Base-by-base conservation (phyloP, 176 grass and related monocot species). In the Olyra latifolia region DNA sequence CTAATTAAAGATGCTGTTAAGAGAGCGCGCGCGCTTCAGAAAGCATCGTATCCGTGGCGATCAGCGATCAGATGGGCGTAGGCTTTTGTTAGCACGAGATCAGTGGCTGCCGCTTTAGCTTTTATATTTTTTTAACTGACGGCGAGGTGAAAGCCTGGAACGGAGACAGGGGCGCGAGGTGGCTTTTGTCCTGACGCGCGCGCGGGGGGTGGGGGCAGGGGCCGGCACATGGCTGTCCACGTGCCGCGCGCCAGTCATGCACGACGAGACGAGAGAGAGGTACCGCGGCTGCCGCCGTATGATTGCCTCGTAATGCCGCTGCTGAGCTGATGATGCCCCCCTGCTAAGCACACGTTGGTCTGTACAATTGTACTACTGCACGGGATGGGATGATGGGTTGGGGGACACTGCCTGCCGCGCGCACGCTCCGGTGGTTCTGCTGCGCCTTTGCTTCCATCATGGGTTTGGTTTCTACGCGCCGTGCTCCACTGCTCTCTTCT, bases 381-480 rank as follows among this genome's bases (percentile, higher is more conserved):
- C 13, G 19, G 13, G 72, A 40, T 12, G 35, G 14, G 39, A 22
- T 2, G 32, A n/a, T n/a, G 32, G 32, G 32, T 35, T 4, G 46
- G 0, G 23, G 0, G 52, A 25, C 55, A 7, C 14, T 11, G 40
- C 23, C 74, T 45, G 74, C 56, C 23, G 74, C 23, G 14, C 6
- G 54, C 71, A 39, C 48, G 48, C 27, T 48, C 1, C 67, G 32
- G 32, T 35, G 32, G 32, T 4, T 8, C 42, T 70, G 7, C 43
- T 25, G 7, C 13, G 44, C 11, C 79, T 87, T 87, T 87, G 85
- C 85, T 71, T 87, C 63, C 16, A 12, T 60, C 55, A 5, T 71
- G 72, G 85, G 79, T 76, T 82, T 87, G 29, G 53, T 81, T 61
- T 76, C 41, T 52, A 2, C 35, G n/a, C n/a, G n/a, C n/a, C n/a